phyloP scores from a whole-genome alignment of 345 rosid species.

The Eucalyptus marginata region DNA sequence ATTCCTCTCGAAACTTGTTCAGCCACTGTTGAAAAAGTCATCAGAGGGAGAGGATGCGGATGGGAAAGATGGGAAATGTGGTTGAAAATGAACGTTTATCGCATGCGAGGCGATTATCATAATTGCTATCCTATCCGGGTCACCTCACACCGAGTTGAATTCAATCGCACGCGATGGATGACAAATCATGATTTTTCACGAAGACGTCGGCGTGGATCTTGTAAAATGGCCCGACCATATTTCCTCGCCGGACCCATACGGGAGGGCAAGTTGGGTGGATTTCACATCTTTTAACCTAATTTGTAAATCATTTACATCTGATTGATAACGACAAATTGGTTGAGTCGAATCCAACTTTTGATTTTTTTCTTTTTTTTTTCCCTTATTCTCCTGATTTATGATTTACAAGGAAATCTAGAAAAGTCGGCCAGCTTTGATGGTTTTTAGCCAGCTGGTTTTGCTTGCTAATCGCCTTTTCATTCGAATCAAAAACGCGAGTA shows the following conservation, averaged over 20 bases:
- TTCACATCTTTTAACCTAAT: not conserved
- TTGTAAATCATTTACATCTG: not conserved
- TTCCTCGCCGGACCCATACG: not conserved
- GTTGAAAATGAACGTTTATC: not conserved
- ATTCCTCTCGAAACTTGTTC: not conserved
- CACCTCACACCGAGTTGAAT: not conserved
- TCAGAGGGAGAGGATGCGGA: not conserved
- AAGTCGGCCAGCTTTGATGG: not conserved
- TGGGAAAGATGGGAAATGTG: not conserved
- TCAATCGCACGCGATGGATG: not conserved
- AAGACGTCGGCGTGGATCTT: not conserved
- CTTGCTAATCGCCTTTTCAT: not conserved
- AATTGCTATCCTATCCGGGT: not conserved
- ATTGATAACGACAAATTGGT: not conserved
- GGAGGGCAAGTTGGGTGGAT: not conserved
- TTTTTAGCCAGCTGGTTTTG: not conserved
- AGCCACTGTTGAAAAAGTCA: not conserved
- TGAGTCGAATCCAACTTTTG: not conserved
- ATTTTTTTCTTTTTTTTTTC: not conserved
- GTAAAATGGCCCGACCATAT: not conserved
- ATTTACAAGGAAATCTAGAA: not conserved
- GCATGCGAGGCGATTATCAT: not conserved
- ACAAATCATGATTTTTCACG: not conserved
- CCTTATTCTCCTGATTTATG: not conserved
- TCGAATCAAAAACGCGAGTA: not conserved